Evolutionary conservation across 805 yeast genomes (phyloP).

Genomic region (Yarrowia sp.): DNA sequence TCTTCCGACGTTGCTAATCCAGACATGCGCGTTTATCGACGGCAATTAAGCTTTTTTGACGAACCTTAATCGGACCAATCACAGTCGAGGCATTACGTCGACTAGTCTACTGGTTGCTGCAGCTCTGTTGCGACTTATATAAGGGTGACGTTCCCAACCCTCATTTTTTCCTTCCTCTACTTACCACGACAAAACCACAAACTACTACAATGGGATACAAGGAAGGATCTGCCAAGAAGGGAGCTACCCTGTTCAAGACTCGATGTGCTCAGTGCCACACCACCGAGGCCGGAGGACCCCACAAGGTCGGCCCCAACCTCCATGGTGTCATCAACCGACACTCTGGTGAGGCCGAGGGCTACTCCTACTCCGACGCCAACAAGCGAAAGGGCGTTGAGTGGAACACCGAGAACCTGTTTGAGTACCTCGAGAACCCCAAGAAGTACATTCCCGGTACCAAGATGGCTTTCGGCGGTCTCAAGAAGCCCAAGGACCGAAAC

Average conservation of each 20-base stretch:
- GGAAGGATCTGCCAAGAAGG: conserved; percentile 73
- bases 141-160: not conserved
- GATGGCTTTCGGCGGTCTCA: conserved; percentile 99
- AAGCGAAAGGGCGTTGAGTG: conserved; percentile 91
- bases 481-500: conserved; percentile 98
- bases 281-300: conserved; percentile 91
- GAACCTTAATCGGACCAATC: not conserved
- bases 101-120: conserved; percentile 15
- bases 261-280: conserved; percentile 99
- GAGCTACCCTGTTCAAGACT: conserved; percentile 97
- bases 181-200: not conserved
- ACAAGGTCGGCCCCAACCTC: conserved; percentile 99
- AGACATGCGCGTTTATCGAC: conserved; percentile 21
- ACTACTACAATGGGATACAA: conserved; percentile 40
- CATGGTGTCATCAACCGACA: conserved; percentile 92
- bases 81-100: conserved; percentile 29
- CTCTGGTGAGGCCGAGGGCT: conserved; percentile 92
- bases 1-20: not conserved
- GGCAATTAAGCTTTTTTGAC: not conserved
- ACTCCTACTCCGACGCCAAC: conserved; percentile 98
- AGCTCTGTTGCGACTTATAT: not conserved
- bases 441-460: conserved; percentile 99
- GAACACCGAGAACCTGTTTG: conserved; percentile 87
- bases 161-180: not conserved
- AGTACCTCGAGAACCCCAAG: conserved; percentile 99